phyloP scores from a whole-genome alignment of 805 yeast species.

The Starmerella floricola region DNA sequence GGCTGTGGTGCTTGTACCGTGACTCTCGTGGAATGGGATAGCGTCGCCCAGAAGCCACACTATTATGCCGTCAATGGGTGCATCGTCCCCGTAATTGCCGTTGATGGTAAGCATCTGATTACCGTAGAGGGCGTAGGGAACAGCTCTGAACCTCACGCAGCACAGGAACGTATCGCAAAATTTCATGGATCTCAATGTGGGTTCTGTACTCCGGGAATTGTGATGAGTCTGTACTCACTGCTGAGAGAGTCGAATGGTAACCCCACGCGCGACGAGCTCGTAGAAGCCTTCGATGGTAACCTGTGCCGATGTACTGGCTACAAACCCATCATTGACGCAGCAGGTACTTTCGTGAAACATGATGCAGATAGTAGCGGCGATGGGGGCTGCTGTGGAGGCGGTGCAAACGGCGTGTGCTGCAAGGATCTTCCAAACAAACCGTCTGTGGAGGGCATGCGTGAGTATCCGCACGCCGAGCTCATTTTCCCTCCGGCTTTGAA shows the following conservation, averaged over 20 bases:
- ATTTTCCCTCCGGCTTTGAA: slow-evolving; percentile 33
- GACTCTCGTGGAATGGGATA: slow-evolving; percentile 31
- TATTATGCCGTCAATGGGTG: slow-evolving; percentile 37
- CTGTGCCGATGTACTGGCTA: slow-evolving; percentile 41
- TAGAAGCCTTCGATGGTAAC: slow-evolving; percentile 39
- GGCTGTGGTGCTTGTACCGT: slow-evolving; percentile 44
- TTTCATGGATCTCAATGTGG: slow-evolving; percentile 43
- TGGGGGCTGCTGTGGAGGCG: slow-evolving; percentile 9
- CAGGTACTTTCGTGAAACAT: slow-evolving; percentile 30
- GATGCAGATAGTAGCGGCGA: slow-evolving; percentile 4
- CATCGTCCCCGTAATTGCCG: slow-evolving; percentile 36
- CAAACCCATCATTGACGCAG: slow-evolving; percentile 40
- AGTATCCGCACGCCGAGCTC: slow-evolving; percentile 33
- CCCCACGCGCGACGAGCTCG: slow-evolving; percentile 32
- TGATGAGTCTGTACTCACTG: slow-evolving; percentile 37
- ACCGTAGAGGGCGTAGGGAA: slow-evolving; percentile 40
- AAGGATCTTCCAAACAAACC: not conserved
- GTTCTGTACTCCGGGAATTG: slow-evolving; percentile 41
- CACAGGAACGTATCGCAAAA: slow-evolving; percentile 39
- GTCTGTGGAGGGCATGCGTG: slow-evolving; percentile 23
- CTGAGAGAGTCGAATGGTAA: slow-evolving; percentile 32
- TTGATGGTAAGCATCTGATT: slow-evolving; percentile 37
- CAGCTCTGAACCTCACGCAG: slow-evolving; percentile 34
- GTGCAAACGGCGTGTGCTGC: slow-evolving; percentile 16
- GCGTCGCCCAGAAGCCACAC: slow-evolving; percentile 24